Conservation (phyloP, 441 rosid species). For the Populus hybrid region DNA sequence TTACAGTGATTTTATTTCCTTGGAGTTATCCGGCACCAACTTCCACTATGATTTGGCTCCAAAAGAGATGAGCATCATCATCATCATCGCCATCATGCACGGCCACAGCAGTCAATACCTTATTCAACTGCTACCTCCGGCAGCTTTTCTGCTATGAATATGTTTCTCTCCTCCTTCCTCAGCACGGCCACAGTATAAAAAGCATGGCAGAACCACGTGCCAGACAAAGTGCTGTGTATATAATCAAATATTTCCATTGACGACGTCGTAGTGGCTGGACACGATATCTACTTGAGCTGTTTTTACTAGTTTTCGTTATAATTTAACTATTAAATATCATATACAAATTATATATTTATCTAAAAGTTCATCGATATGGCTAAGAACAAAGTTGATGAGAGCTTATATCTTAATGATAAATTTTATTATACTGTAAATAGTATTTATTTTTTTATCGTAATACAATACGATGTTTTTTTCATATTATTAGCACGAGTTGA, state of each 20-base stretch:
- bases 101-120: not conserved
- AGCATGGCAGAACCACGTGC: too few relatives aligned
- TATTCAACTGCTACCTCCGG: not conserved
- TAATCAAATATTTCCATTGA: not conserved
- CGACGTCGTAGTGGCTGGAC: too few relatives aligned
- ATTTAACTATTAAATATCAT: not conserved
- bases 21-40: not conserved
- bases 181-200: not conserved
- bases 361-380: too few relatives aligned
- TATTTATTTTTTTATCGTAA: too few relatives aligned
- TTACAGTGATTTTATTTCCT: not conserved
- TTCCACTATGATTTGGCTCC: not conserved
- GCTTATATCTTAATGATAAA: too few relatives aligned
- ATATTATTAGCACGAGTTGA: too few relatives aligned
- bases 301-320: not conserved
- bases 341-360: too few relatives aligned
- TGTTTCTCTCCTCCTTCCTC: not conserved
- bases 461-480: too few relatives aligned
- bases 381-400: too few relatives aligned
- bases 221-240: too few relatives aligned
- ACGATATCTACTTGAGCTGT: too few relatives aligned
- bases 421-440: too few relatives aligned
- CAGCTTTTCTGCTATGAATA: not conserved
- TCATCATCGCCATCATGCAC: not conserved
- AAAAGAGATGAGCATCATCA: not conserved